Base-by-base conservation (phyloP, 345 rosid species). In the Firmiana major region DNA sequence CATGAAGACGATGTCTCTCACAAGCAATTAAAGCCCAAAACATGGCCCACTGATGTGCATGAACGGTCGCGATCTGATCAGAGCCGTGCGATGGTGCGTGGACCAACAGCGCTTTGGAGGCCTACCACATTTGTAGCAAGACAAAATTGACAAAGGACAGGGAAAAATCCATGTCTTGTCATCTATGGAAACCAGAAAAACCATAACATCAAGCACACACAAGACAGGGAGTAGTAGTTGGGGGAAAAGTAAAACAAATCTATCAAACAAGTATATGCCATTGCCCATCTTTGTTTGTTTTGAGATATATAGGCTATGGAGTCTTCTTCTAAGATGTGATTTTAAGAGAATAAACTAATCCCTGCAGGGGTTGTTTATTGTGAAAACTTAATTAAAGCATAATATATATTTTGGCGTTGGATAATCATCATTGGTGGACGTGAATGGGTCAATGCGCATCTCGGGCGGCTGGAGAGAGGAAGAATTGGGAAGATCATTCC, bases 361-460 rank as follows among this genome's bases (percentile, higher is more conserved):
- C 40, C 5, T 34, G 9, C 46, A 2, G 13, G 49, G 49, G 0
- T 46, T 60, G 38, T 21, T 22, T 4, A 9, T 42, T 42, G 45
- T 42, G 45, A 45, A 13, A 31, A 31, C 34, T 31, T 31, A 13
- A 15, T 49, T 49, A 15, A 46, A 46, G 7, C 3, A 31, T 31
- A 31, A 31, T 31, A 31, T 31, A 31, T 31, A 31, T 49, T 15
- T 49, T 31, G 22, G 2, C 17, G 4, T 17, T 31, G 7, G 7
- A 7, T 5, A 6, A 13, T 60, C 13, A 31, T 31, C 34, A 60
- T 60, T 28, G 65, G 65, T 28, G 65, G 66, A 62, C 2, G 66
- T 38, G 19, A 36, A 65, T 65, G 70, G 70, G 70, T 65, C 70
- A 65, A 65, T 65, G 70, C 70, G 26, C 45, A 38, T 65, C 49